phyloP scores from a whole-genome alignment of 352 stramenopile genomes.

The Globisporangium apiculatum region DNA sequence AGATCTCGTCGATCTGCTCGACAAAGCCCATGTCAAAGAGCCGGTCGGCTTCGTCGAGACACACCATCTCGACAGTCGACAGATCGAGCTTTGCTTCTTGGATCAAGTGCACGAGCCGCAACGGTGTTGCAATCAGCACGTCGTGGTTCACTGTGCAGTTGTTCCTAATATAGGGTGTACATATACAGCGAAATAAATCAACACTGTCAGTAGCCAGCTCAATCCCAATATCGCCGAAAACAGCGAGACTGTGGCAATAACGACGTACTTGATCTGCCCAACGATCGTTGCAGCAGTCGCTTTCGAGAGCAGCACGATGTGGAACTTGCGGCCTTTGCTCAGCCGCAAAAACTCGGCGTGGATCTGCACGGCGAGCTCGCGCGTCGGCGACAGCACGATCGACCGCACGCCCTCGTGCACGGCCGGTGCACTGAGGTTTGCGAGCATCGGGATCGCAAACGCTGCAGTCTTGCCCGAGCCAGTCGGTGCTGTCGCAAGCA shows the following conservation, averaged over 20 bases:
- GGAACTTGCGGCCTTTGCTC: constrained; percentile 78
- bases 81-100: constrained; percentile 80
- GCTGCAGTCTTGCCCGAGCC: constrained; percentile 97
- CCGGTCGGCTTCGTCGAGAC: constrained; percentile 98
- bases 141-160: constrained; percentile 86
- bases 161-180: constrained; percentile 32
- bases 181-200: not conserved
- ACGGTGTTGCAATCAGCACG: constrained; percentile 94
- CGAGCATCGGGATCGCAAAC: constrained; percentile 94
- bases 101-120: constrained; percentile 92
- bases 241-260: not conserved
- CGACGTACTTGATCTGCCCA: constrained; percentile 53
- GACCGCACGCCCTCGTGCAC: constrained; percentile 74
- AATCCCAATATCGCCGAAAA: too few species aligned
- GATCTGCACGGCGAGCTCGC: constrained; percentile 97
- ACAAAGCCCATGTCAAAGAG: constrained; percentile 97
- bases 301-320: constrained; percentile 90
- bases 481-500: constrained; percentile 95
- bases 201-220: not conserved
- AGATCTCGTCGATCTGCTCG: constrained; percentile 97
- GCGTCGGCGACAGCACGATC: constrained; percentile 95
- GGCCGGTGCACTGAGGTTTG: constrained; percentile 54
- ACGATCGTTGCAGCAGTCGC: constrained; percentile 80
- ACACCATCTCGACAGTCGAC: constrained; percentile 89
- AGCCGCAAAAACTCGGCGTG: constrained; percentile 93